A percentile compares a stretch with the other conserved stretches of the same genome.
These are phyloP conservation scores for Nitzschia sp. DNA, from an alignment of 108 stramenopile genomes.

Conservation along the genomic window DNA sequence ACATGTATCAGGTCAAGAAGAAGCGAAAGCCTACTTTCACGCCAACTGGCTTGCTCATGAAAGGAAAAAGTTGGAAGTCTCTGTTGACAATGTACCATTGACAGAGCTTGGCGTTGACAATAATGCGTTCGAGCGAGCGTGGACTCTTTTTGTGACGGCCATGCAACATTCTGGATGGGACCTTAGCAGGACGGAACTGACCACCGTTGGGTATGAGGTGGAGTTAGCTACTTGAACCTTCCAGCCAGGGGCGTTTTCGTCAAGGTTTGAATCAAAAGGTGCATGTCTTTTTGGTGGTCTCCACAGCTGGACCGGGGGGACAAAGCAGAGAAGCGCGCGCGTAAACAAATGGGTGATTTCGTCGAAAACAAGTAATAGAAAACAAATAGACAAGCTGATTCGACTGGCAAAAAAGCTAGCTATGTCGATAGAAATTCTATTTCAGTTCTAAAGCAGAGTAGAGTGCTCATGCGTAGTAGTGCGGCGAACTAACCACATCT, in stretches of 20 bases:
- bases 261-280: no score
- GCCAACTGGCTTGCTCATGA: constrained; percentile 37
- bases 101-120: neutral
- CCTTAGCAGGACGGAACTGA: constrained; percentile 36
- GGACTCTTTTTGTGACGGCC: constrained; percentile 26
- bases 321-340: no score
- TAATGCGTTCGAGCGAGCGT: constrained; percentile 14
- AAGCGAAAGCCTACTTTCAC: constrained; percentile 75
- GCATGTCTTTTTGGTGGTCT: no score
- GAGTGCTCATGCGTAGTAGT: constrained; percentile 81
- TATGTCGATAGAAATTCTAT: no score
- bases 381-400: no score
- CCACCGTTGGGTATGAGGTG: constrained; percentile 43
- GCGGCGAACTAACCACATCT: constrained; percentile 90
- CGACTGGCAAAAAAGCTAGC: no score
- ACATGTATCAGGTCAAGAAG: constrained; percentile 40
- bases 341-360: no score
- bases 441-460: no score
- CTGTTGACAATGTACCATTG: neutral
- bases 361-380: no score
- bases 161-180: constrained; percentile 48
- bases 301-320: no score
- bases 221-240: constrained; percentile 7
- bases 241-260: no score
- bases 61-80: constrained; percentile 4